Evolutionary conservation across 2,329 filamentous ascomycete genomes (phyloP).

Genomic region (Venturia pyrina): DNA sequence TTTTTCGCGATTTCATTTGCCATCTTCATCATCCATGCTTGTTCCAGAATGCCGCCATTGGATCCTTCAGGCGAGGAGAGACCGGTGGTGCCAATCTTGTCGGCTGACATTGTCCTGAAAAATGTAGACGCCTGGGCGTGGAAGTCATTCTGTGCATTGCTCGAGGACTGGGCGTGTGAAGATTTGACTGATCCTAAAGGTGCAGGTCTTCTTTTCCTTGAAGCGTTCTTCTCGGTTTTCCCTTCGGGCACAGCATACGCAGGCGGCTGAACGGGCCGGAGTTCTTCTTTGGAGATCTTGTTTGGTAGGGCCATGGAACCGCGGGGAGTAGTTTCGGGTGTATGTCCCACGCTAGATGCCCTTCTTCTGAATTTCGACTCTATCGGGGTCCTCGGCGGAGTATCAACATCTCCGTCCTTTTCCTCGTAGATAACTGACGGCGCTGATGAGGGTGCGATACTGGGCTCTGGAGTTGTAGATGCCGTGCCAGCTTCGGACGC

Average conservation of each 20-base stretch:
- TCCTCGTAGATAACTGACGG: slow-evolving; percentile 10
- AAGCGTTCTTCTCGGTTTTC: neutral
- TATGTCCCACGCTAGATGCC: slow-evolving; percentile 1
- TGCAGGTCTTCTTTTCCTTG: neutral
- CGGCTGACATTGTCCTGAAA: slow-evolving; percentile 22
- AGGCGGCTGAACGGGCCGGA: neutral
- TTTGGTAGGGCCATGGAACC: slow-evolving; percentile 3
- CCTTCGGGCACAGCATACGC: neutral
- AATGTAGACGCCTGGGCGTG: slow-evolving; percentile 9
- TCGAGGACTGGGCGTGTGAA: neutral
- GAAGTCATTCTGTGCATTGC: slow-evolving; percentile 8
- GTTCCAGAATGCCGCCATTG: slow-evolving; percentile 54
- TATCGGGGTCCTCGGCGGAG: slow-evolving; percentile 5
- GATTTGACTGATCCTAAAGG: neutral
- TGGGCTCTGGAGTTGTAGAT: slow-evolving; percentile 11
- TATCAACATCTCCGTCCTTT: neutral
- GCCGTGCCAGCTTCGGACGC: slow-evolving; percentile 1
- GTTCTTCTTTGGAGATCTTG: neutral
- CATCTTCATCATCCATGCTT: slow-evolving; percentile 88
- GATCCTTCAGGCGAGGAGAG: slow-evolving; percentile 8
- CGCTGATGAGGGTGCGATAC: slow-evolving; percentile 11
- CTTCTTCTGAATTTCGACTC: neutral
- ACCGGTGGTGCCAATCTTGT: slow-evolving; percentile 12
- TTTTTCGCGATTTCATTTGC: slow-evolving; percentile 81
- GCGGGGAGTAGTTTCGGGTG: neutral